Base-by-base conservation (phyloP, 2,329 filamentous ascomycete species). In the Diplodia seriata region DNA sequence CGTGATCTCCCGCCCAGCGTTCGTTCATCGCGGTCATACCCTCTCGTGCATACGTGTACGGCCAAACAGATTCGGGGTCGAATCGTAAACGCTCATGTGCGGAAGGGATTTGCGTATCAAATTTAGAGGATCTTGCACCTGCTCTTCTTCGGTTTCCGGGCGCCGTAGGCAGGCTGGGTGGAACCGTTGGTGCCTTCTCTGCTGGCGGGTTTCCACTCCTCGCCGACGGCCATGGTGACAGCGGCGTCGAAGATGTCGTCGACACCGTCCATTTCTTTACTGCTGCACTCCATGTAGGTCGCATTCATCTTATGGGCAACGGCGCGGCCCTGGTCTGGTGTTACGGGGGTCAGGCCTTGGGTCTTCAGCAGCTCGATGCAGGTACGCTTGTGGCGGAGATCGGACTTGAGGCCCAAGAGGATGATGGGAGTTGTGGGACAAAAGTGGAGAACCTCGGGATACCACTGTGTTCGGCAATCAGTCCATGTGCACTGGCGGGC, bases 341-440 rank as follows among this genome's bases (percentile, higher is more conserved):
- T 97, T 59, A 99, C 94, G 5, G 95, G 95, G 2, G 94, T 98
- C 69, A 99, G 87, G 57, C 95, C 95, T 80, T 99, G 95, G 18
- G 94, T 97, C 83, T 97, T 97, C 81, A 99, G 92, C 79, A 99
- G 93, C 78, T 99, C 95, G 81, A 98, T 97, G 82, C 95, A 98
- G 64, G 93, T 94, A 81, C 92, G 91, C 85, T 98, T 98, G 82
- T 90, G 88, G 75, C 95, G 93, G 69, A 99, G 89, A 81, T 99
- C 95, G 29, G 94, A 97, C 82, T 99, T 99, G 76, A 99, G 89
- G 69, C 94, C 95, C 73, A 97, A 91, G 67, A 99, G 91, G 77
- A 99, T 91, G 71, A 99, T 90, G 29, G 95, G 95, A 1, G 94
- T 98, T 75, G 95, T 97, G 18, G 95, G 95, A 82, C 95, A 98